These are phyloP conservation scores for Agastache rugosa DNA, from an alignment of 257 asterid genomes.

Conservation along the genomic window DNA sequence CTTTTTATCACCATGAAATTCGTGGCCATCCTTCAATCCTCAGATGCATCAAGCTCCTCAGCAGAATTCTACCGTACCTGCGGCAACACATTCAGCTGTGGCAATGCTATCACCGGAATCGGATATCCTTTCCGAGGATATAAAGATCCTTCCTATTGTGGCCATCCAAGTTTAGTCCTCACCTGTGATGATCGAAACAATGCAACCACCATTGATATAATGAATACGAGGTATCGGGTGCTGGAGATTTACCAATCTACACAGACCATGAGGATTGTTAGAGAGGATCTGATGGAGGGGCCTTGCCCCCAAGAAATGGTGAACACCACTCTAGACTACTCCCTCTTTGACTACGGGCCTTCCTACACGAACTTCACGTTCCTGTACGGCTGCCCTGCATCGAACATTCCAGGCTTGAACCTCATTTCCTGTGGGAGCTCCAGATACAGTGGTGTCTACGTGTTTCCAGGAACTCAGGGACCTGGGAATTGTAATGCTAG, in stretches of 20 bases:
- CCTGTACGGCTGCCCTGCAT: slow-evolving; percentile 57
- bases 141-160: slow-evolving; percentile 61
- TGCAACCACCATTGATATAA: slow-evolving; percentile 52
- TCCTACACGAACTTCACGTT: slow-evolving; percentile 58
- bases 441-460: slow-evolving; percentile 36
- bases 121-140: slow-evolving; percentile 65
- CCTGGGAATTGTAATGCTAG: slow-evolving; percentile 55
- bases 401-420: slow-evolving; percentile 28
- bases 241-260: slow-evolving; percentile 42
- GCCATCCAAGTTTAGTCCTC: slow-evolving; percentile 67
- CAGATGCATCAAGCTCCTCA: slow-evolving; percentile 32
- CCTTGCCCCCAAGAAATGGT: slow-evolving; percentile 57
- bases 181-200: slow-evolving; percentile 41
- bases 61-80: slow-evolving; percentile 46
- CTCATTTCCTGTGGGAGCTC: slow-evolving; percentile 39
- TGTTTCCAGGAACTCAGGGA: slow-evolving; percentile 49
- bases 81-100: slow-evolving; percentile 59
- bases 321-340: slow-evolving; percentile 63
- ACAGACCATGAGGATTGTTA: slow-evolving; percentile 55
- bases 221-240: slow-evolving; percentile 44
- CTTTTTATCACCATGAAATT: slow-evolving; percentile 20
- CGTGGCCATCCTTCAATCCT: slow-evolving; percentile 39
- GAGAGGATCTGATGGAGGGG: slow-evolving; percentile 57
- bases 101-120: slow-evolving; percentile 43
- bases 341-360: slow-evolving; percentile 49